Evolutionary conservation across 164 flowering plant species (phyloP).

Genomic region (Brasenia schreberi): DNA sequence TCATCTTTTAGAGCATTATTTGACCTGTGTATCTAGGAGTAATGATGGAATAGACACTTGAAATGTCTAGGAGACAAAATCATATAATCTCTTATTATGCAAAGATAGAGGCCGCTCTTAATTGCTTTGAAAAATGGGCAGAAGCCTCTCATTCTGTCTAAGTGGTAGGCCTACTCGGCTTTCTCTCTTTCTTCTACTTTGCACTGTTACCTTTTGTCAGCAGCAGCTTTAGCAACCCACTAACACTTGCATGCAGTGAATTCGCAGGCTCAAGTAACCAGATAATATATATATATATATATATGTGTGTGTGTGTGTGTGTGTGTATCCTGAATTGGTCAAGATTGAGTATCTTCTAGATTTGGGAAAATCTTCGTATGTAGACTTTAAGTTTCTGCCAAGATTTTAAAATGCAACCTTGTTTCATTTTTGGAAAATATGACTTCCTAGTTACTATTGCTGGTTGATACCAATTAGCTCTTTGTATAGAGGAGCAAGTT

Average conservation of each 20-base stretch:
- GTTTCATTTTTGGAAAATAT: background rate
- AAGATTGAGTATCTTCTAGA: background rate
- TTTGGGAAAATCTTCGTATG: background rate
- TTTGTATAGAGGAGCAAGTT: too few species aligned
- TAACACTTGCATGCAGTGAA: background rate
- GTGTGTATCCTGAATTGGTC: background rate
- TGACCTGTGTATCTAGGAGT: background rate
- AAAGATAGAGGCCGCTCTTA: constrained; percentile 10
- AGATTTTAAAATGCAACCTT: too few species aligned
- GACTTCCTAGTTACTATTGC: background rate
- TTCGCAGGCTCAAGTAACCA: background rate
- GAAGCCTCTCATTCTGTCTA: background rate
- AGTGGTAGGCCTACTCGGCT: constrained; percentile 8
- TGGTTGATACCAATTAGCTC: background rate
- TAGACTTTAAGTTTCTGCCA: too few species aligned
- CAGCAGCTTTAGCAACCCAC: constrained; percentile 17
- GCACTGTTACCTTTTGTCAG: background rate
- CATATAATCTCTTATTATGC: constrained; percentile 19
- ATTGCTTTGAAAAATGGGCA: constrained; percentile 11
- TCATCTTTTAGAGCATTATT: background rate
- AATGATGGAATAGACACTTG: constrained; percentile 28
- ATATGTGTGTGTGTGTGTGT: too few species aligned
- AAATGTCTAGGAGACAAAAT: constrained; percentile 36
- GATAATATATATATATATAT: too few species aligned
- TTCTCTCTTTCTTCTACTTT: constrained; percentile 1